phyloP scores from a whole-genome alignment of 257 asterid genomes.

The Gynochthodes officinalis region DNA sequence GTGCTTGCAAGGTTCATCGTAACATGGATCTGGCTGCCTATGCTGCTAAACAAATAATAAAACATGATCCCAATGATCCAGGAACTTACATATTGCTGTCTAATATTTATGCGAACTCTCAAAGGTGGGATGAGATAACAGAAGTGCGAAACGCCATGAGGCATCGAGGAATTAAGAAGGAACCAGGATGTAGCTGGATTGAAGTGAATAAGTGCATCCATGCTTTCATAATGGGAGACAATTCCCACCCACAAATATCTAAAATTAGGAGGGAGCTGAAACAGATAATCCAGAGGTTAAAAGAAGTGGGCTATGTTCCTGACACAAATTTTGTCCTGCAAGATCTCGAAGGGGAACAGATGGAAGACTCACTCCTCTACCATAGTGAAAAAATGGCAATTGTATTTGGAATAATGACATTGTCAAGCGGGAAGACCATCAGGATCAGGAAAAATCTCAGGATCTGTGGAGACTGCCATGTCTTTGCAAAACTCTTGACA shows the following conservation, averaged over 20 bases:
- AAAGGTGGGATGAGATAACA: conserved; percentile 69
- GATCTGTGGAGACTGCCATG: conserved; percentile 89
- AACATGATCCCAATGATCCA: conserved; percentile 67
- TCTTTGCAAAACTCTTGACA: conserved; percentile 70
- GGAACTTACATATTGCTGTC: conserved; percentile 75
- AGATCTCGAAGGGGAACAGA: conserved; percentile 87
- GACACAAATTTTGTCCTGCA: conserved; percentile 82
- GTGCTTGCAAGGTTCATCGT: conserved; percentile 81
- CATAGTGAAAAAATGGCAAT: conserved; percentile 93
- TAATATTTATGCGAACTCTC: conserved; percentile 71
- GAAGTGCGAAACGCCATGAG: conserved; percentile 60
- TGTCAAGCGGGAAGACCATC: conserved; percentile 58
- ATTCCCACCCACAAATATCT: conserved; percentile 55
- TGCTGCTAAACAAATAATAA: conserved; percentile 73
- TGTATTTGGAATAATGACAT: conserved; percentile 60
- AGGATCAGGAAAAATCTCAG: conserved; percentile 81
- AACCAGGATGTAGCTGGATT: conserved; percentile 97
- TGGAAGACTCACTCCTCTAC: conserved; percentile 71
- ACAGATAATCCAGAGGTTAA: conserved; percentile 47
- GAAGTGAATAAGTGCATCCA: conserved; percentile 69
- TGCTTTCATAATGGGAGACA: conserved; percentile 73
- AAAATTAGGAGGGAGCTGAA: conserved; percentile 50
- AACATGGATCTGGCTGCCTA: conserved; percentile 74
- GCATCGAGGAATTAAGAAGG: conserved; percentile 67
- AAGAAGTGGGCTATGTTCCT: conserved; percentile 71